Percentiles rank a stretch among this genome's conserved stretches.
Conservation (phyloP, 2,329 filamentous ascomycete species). For the Ceratocystis diversiconidia region DNA sequence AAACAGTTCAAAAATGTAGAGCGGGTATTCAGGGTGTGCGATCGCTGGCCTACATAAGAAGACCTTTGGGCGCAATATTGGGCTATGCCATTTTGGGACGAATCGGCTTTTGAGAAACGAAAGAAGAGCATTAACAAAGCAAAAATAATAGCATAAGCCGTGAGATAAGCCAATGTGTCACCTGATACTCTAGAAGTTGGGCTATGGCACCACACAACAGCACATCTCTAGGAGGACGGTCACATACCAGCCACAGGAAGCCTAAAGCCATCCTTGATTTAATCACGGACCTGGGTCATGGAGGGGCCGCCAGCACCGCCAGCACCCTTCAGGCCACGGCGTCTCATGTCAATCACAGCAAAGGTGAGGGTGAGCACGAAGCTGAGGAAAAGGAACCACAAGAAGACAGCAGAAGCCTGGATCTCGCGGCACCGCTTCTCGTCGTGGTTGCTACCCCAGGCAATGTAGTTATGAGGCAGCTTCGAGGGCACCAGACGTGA, state of each 20-base stretch:
- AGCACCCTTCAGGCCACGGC: slow-evolving; percentile 32
- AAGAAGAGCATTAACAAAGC: background rate
- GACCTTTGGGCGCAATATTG: too few species aligned
- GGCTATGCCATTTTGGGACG: background rate
- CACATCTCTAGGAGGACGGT: background rate
- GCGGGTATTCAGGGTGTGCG: background rate
- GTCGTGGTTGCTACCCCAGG: slow-evolving; percentile 44
- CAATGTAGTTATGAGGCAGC: slow-evolving; percentile 39
- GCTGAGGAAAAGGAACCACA: slow-evolving; percentile 61
- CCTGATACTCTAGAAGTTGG: background rate
- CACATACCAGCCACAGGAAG: background rate
- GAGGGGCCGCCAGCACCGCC: slow-evolving; percentile 32
- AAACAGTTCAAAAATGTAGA: background rate
- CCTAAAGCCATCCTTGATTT: slow-evolving; percentile 18
- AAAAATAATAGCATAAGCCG: background rate
- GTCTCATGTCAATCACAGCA: slow-evolving; percentile 38
- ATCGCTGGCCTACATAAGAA: too few species aligned
- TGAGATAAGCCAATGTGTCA: too few species aligned
- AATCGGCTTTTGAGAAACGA: background rate
- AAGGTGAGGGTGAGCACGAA: slow-evolving; percentile 46
- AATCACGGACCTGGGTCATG: slow-evolving; percentile 45
- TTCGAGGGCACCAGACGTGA: slow-evolving; percentile 31
- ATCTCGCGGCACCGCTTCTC: slow-evolving; percentile 58
- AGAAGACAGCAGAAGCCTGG: slow-evolving; percentile 59
- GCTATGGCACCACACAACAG: background rate